A percentile compares a stretch with the other conserved stretches of the same genome.
These are phyloP conservation scores for Yamadazyma songkhlaensis DNA, from an alignment of 1,139 yeast genomes.

Conservation along the genomic window DNA sequence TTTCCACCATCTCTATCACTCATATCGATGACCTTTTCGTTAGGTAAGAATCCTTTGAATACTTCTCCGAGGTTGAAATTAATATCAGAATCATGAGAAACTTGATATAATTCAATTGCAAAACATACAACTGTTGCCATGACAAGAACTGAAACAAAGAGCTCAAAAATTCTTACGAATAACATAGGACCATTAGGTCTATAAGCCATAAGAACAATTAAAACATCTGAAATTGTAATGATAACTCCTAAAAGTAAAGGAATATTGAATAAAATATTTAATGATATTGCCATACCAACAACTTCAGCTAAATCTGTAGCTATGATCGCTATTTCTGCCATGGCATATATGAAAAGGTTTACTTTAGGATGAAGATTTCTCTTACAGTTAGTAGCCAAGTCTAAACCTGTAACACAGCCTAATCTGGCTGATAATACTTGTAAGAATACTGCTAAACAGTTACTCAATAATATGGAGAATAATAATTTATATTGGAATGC, in stretches of 20 bases:
- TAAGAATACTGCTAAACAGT: constrained; percentile 80
- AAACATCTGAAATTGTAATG: constrained; percentile 79
- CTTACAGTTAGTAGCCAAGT: constrained; percentile 83
- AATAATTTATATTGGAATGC: constrained; percentile 79
- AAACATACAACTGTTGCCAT: constrained; percentile 84
- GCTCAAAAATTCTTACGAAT: constrained; percentile 77
- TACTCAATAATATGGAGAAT: constrained; percentile 77
- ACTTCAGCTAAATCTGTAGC: constrained; percentile 95
- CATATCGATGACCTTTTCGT: constrained; percentile 57
- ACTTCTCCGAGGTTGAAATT: constrained; percentile 55
- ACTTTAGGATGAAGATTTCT: constrained; percentile 63
- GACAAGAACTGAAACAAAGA: constrained; percentile 74
- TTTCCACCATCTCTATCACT: constrained; percentile 58
- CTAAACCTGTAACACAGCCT: constrained; percentile 89
- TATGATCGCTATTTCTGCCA: constrained; percentile 85
- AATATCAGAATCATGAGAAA: constrained; percentile 49
- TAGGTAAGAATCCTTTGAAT: constrained; percentile 76
- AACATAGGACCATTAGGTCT: constrained; percentile 83
- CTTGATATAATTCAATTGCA: constrained; percentile 71
- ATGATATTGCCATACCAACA: constrained; percentile 88
- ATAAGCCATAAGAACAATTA: constrained; percentile 83
- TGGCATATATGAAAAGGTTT: constrained; percentile 60
- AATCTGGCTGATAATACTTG: constrained; percentile 82
- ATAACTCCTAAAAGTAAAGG: constrained; percentile 81
- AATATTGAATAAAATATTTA: constrained; percentile 73